Evolutionary conservation across 1,284 basidiomycete genomes (phyloP), one percentile per base, ranked within the genome.

Genomic region (Sutorius eximius): DNA sequence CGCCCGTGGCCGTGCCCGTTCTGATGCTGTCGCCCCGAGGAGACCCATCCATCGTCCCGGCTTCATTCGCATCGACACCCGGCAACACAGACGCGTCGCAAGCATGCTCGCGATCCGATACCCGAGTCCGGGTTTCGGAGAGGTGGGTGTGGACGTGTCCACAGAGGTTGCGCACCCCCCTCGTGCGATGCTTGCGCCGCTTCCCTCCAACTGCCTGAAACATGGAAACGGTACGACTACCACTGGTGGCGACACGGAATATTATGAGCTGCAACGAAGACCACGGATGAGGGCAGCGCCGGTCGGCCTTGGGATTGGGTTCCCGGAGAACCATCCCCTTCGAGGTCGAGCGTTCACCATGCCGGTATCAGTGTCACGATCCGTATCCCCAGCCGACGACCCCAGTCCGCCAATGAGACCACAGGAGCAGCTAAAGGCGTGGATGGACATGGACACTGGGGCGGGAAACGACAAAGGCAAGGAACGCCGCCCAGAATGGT

Each of bases 281-380:
- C 20, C 36, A 22, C 46, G 41, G 9, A 3, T 2, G 22, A 49
- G 22, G 16, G 45, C 30, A 24, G 55, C 49, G 15, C 64, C 47
- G 10, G 32, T 69, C 34, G 66, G 68, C 22, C 56, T 67, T 8
- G 69, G 66, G 33, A 57, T 67, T 20, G 65, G 69, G 8, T 61
- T 67, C 43, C 67, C 65, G 9, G 64, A 61, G 38, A 56, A 49
- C 20, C 63, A 69, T 32, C 57, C 61, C 10, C 40, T 62, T 3
- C 55, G 50, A 10, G 41, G 47, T 43, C 68, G 65, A 0, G 56
- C 66, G 13, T 58, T 57, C 34, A 66, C 55, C n/a, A 55, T 62
- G 59, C 67, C 57, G 4, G 40, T 47, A 3, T 33, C 40, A 30
- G 3, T 1, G 2, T n/a, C 24, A 27, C 24, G 24, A 6, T 5